phyloP scores from a whole-genome alignment of 345 rosid genomes.

The Lumnitzera racemosa region DNA sequence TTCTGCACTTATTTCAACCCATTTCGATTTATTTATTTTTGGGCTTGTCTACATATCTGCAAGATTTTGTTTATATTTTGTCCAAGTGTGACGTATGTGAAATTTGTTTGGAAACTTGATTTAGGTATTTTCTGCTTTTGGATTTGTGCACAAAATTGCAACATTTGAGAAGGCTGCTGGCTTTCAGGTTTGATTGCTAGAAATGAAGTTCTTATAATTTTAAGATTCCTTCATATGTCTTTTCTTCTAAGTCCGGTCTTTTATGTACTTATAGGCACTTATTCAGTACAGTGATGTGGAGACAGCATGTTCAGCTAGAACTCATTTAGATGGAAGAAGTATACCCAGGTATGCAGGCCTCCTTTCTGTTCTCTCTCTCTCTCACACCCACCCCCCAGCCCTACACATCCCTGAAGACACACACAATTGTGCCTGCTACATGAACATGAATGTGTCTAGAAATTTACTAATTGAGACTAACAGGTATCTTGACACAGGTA shows the following conservation, averaged over 20 bases:
- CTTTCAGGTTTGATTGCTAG: conserved; percentile 60
- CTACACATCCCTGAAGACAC: neutral
- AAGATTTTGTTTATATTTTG: neutral
- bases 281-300: conserved; percentile 89
- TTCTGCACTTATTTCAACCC: conserved; percentile 55
- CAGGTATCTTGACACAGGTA: conserved; percentile 33
- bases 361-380: conserved; percentile 2
- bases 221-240: conserved; percentile 7
- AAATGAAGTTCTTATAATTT: neutral
- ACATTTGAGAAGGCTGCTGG: conserved; percentile 98
- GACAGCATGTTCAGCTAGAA: conserved; percentile 79
- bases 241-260: neutral
- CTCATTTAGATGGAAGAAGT: conserved; percentile 92
- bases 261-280: conserved; percentile 53
- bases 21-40: neutral
- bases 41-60: neutral
- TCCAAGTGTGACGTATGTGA: neutral
- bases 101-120: conserved; percentile 25
- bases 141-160: conserved; percentile 94
- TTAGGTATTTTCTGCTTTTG: conserved; percentile 97
- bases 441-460: conserved; percentile 1
- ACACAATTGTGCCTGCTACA: neutral
- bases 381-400: no score
- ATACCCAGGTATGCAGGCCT: conserved; percentile 55
- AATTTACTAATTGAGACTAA: no score